phyloP scores from a whole-genome alignment of 148 eudicot species.

The Camellia granthamiana region DNA sequence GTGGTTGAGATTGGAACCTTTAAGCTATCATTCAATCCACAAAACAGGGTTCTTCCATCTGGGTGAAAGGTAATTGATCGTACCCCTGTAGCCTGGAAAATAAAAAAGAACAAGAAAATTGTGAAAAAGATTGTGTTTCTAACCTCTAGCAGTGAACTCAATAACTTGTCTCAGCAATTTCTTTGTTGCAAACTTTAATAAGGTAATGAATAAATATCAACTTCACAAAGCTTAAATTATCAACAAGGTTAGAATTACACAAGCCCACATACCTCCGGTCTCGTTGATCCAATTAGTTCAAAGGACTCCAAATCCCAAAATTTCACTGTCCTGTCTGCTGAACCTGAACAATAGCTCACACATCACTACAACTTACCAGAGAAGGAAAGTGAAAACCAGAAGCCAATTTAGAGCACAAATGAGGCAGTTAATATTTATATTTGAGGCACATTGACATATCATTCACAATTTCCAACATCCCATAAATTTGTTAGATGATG shows the following conservation, averaged over 20 bases:
- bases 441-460: not conserved
- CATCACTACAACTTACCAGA: constrained; percentile 11
- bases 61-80: constrained; percentile 81
- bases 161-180: not conserved
- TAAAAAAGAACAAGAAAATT: constrained; percentile 4
- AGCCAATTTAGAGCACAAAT: constrained; percentile 2
- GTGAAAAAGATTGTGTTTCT: not conserved
- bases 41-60: constrained; percentile 89
- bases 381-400: not conserved
- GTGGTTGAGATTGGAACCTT: constrained; percentile 50
- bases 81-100: constrained; percentile 69
- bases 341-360: constrained; percentile 53
- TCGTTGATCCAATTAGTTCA: constrained; percentile 93
- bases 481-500: not conserved
- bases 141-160: not conserved
- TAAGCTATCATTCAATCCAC: constrained; percentile 75
- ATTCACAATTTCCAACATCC: not conserved
- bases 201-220: not conserved
- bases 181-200: not conserved
- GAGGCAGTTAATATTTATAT: not conserved
- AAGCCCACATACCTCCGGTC: constrained; percentile 64
- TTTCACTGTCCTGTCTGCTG: constrained; percentile 88
- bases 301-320: constrained; percentile 99
- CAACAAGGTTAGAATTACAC: not conserved
- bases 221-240: not conserved